phyloP scores from a whole-genome alignment of 2,329 filamentous ascomycete genomes.

The Magnaporthiopsis poae region DNA sequence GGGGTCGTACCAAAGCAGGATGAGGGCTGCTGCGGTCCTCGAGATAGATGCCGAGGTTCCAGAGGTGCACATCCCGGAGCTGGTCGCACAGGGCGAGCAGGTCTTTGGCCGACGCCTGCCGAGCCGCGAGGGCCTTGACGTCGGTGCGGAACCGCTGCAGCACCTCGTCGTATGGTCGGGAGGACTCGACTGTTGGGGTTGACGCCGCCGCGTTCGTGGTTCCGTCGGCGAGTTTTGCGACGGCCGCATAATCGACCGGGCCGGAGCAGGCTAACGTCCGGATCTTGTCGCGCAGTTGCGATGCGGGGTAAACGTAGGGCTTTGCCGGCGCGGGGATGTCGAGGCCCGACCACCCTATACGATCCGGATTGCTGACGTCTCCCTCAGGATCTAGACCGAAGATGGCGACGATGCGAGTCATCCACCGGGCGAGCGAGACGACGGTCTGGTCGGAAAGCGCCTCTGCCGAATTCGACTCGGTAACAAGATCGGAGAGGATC shows the following conservation, averaged over 20 bases:
- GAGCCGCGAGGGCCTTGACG: slow-evolving; percentile 30
- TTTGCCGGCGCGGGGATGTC: slow-evolving; percentile 51
- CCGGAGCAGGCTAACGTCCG: slow-evolving; percentile 29
- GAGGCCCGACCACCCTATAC: slow-evolving; percentile 56
- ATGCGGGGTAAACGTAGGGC: slow-evolving; percentile 48
- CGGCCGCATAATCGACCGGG: slow-evolving; percentile 20
- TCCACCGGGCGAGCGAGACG: slow-evolving; percentile 41
- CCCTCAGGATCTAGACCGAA: slow-evolving; percentile 49
- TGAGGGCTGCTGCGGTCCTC: slow-evolving; percentile 52
- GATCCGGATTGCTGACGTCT: slow-evolving; percentile 26
- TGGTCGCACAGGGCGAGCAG: slow-evolving; percentile 56
- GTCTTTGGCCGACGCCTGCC: slow-evolving; percentile 43
- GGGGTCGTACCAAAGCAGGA: slow-evolving; percentile 54
- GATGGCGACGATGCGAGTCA: slow-evolving; percentile 56
- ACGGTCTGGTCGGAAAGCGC: slow-evolving; percentile 16
- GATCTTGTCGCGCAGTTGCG: slow-evolving; percentile 27
- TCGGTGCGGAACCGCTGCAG: slow-evolving; percentile 29
- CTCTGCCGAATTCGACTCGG: slow-evolving; percentile 44
- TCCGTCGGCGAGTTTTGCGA: slow-evolving; percentile 14
- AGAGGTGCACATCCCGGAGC: slow-evolving; percentile 55
- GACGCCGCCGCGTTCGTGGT: slow-evolving; percentile 10
- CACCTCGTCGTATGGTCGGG: slow-evolving; percentile 20
- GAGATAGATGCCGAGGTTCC: slow-evolving; percentile 58
- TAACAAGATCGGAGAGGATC: slow-evolving; percentile 52
- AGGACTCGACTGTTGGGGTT: slow-evolving; percentile 10